Percentiles rank a stretch among this genome's conserved stretches.
Evolutionary conservation across 2,329 filamentous ascomycete genomes (phyloP).

Genomic region (Fusarium sarcochroum): DNA sequence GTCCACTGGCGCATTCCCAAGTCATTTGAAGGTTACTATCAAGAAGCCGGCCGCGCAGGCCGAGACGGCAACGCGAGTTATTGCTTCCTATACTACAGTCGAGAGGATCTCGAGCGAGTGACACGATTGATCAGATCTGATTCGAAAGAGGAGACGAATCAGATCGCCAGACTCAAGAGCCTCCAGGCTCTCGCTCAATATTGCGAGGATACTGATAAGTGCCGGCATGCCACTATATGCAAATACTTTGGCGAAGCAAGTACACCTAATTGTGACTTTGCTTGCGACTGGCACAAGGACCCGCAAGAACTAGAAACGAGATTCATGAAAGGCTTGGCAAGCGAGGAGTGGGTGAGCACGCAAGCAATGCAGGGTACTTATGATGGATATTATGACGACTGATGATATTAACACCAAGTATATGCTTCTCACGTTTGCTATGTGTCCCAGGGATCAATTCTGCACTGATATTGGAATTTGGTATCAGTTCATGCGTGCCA

Average conservation of each 20-base stretch:
- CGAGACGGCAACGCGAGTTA: slow-evolving; percentile 89
- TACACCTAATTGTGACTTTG: slow-evolving; percentile 75
- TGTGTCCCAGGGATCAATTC: neutral
- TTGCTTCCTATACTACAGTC: slow-evolving; percentile 92
- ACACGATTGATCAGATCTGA: slow-evolving; percentile 67
- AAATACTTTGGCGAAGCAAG: slow-evolving; percentile 81
- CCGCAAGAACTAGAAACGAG: slow-evolving; percentile 68
- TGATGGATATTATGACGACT: slow-evolving; percentile 67
- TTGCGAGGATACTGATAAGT: slow-evolving; percentile 81
- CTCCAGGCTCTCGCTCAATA: slow-evolving; percentile 80
- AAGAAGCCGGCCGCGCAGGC: slow-evolving; percentile 93
- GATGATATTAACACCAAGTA: slow-evolving; percentile 1
- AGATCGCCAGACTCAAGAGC: slow-evolving; percentile 71
- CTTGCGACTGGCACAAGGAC: slow-evolving; percentile 86
- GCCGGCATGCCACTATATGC: slow-evolving; percentile 82
- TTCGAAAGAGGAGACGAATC: slow-evolving; percentile 57
- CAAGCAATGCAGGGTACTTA: slow-evolving; percentile 72
- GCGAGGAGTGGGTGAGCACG: slow-evolving; percentile 74
- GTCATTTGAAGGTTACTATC: slow-evolving; percentile 95
- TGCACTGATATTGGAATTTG: neutral
- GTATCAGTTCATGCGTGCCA: slow-evolving; percentile 32
- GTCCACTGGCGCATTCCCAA: slow-evolving; percentile 95
- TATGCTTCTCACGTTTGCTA: neutral
- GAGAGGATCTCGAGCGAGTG: slow-evolving; percentile 85
- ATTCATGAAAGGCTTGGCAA: slow-evolving; percentile 69